Evolutionary conservation across 2,329 filamentous ascomycete genomes (phyloP).

Genomic region (Teratosphaeria gauchensis): DNA sequence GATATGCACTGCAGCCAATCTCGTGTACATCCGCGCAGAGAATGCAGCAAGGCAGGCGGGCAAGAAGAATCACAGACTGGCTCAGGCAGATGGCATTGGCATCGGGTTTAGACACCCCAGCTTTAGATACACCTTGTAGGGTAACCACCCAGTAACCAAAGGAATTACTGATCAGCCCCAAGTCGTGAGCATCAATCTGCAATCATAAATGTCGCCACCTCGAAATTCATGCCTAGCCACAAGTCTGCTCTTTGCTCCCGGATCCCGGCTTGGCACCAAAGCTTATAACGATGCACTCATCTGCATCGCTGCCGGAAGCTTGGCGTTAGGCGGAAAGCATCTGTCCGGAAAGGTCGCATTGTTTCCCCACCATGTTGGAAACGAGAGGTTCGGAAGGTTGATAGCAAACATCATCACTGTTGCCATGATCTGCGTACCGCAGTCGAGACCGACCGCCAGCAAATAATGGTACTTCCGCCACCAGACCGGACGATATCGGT

Average conservation of each 20-base stretch:
- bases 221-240: too few relatives aligned
- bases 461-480: conserved; percentile 11
- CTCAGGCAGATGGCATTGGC: conserved; percentile 18
- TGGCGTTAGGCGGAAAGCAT: not conserved
- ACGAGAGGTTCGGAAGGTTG: not conserved
- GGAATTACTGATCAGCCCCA: too few relatives aligned
- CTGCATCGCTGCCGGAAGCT: not conserved
- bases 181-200: too few relatives aligned
- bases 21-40: conserved; percentile 34
- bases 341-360: not conserved
- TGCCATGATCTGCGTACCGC: not conserved
- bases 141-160: not conserved
- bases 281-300: not conserved
- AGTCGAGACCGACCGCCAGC: conserved; percentile 1
- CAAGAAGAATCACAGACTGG: conserved; percentile 29
- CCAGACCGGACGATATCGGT: conserved; percentile 8
- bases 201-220: too few relatives aligned
- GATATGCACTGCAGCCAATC: conserved; percentile 23
- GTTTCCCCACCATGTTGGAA: not conserved
- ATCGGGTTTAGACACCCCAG: conserved; percentile 34
- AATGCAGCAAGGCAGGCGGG: conserved; percentile 32
- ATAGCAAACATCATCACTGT: not conserved
- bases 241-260: too few relatives aligned
- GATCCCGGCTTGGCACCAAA: too few relatives aligned
- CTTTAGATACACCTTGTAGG: conserved; percentile 30